phyloP scores from a whole-genome alignment of 257 asterid genomes.

The Nicotiana attenuata region DNA sequence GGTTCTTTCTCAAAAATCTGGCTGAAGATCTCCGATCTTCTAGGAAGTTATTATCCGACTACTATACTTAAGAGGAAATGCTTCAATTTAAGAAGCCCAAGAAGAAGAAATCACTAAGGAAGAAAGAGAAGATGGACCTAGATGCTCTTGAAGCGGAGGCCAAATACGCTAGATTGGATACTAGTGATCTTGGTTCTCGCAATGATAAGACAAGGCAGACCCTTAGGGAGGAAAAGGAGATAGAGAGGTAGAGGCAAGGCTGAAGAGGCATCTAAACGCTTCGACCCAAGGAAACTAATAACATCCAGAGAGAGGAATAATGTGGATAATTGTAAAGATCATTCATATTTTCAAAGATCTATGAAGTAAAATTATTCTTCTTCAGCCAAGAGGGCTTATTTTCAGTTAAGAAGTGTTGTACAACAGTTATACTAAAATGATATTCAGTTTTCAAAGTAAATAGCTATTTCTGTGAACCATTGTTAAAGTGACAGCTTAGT shows the following conservation, averaged over 20 bases:
- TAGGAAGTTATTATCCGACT: slow-evolving; percentile 61
- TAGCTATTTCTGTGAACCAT: no score
- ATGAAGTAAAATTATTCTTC: no score
- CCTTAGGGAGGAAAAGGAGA: slow-evolving; percentile 72
- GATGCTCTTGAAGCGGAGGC: slow-evolving; percentile 95
- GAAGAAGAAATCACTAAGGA: slow-evolving; percentile 88
- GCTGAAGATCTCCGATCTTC: slow-evolving; percentile 58
- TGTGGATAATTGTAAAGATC: no score
- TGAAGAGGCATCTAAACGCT: slow-evolving; percentile 89
- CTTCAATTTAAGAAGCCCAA: slow-evolving; percentile 79
- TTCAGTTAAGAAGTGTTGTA: no score
- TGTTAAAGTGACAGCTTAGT: no score
- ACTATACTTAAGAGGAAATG: slow-evolving; percentile 87
- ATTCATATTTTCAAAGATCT: no score
- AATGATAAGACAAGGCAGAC: slow-evolving; percentile 55
- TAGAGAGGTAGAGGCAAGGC: slow-evolving; percentile 72
- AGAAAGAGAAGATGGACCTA: slow-evolving; percentile 77
- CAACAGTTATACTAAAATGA: no score
- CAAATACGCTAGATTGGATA: slow-evolving; percentile 73
- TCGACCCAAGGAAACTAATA: slow-evolving; percentile 39
- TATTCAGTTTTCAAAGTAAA: no score
- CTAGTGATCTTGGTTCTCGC: slow-evolving; percentile 83
- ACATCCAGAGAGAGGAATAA: slow-evolving; percentile 36
- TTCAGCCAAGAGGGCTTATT: no score
- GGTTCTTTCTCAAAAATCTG: slow-evolving; percentile 45